Evolutionary conservation across 345 rosid species (phyloP), one percentile per base, ranked within the genome.

Genomic region (Salix brachista): DNA sequence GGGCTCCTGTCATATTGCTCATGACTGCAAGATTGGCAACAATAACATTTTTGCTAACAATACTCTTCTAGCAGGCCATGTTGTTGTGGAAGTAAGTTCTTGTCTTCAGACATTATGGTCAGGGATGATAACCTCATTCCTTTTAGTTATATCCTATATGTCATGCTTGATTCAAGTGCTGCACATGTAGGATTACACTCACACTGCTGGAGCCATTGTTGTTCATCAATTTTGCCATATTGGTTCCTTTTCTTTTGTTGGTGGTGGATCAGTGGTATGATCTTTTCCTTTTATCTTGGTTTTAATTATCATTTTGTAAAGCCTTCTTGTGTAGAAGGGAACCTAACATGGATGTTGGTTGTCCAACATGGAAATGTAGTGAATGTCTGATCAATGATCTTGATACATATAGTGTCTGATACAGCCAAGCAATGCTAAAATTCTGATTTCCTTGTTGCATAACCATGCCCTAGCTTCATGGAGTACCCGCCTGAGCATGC

Each of bases 1-100:
- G 99, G 99, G 98, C 4, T 91, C 99, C 52, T 91, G 99, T 80
- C 99, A 93, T 81, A 85, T 96, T 78, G 99, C 98, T 41, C 99
- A 93, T 81, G 99, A 93, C 83, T 96, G 98, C 84, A 90, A 88
- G 82, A 90, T 91, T 52, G 96, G 99, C 21, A 87, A 89, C 87
- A 75, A 54, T 83, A 96, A 96, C 90, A 93, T 96, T 74, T 91
- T 93, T 81, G 94, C 97, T 30, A 93, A 93, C 77, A 89, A 76
- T 83, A 93, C 91, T 56, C 97, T 95, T 87, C 85, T 96, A 69
- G 98, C 98, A 1, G 99, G 99, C 64, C 98, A 93, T 88, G 96
- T 96, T 67, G 78, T 86, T 64, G 92, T 91, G 32, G 91, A 93
- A 85, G 99, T 93, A 90, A 88, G 91, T 77, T 74, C 34, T 65